Base-by-base conservation (phyloP, 192 early-diverging fungal species). In the Phycomyces blakesleeanus region DNA sequence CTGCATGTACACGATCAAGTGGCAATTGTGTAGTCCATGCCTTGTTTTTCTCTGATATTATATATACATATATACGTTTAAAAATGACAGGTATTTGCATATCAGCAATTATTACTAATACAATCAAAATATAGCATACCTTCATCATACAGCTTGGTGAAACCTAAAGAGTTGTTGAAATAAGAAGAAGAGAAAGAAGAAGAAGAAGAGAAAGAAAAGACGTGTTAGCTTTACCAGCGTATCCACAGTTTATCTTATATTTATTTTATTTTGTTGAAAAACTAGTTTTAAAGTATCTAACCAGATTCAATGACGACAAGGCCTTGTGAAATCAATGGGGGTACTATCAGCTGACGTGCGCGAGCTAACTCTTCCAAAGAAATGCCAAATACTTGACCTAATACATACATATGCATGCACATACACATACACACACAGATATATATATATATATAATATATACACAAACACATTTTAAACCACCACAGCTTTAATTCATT, bases 321-420 rank as follows among this genome's bases (percentile, higher is more conserved):
- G 7, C 82, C 78, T 74, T 87, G 83, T 51, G 80, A 79, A 1
- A 86, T 80, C 16, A 91, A 59, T 53, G 80, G 75, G 20, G 89
- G 89, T 1, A 86, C 78, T 47, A 74, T 74, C 61, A 78, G 78
- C 38, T 81, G 73, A 42, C 83, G 82, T 37, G 83, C 74, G 37
- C 80, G 68, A 22, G 81, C 77, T 55, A 86, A 78, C 61, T 88
- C 84, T n/a, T 88, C 87, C 51, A 91, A 81, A 25, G 83, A 65
- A 42, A 89, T 83, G 34, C 89, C 89, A 77, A 89, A 91, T 18
- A 87, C 74, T 76, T 91, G 89, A 72, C 84, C 85, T 84, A 52
- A 50, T 55, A 57, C 12, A 27, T 18, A 27, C 10, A 61, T 21
- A 34, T 51, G 29, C 8, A 42, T 59, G 18, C 16, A 21, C 21